Evolutionary conservation across 495 filamentous ascomycete species (phyloP).

Genomic region (Penicillium parvum): DNA sequence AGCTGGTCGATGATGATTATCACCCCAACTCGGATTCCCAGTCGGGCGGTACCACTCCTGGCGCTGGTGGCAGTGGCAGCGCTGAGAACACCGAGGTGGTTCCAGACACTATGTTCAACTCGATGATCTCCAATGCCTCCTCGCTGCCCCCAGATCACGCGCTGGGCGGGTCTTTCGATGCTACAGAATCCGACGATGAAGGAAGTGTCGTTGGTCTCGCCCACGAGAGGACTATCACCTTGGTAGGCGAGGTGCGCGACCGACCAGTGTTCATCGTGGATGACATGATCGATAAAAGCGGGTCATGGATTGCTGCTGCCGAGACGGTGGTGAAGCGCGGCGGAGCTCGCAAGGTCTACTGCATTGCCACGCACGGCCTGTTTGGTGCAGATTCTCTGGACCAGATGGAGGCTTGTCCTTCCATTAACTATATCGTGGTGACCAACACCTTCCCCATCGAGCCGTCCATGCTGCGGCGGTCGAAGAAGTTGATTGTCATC

Average conservation of each 20-base stretch:
- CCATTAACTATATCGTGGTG: slow-evolving; percentile 89
- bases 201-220: slow-evolving; percentile 64
- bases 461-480: slow-evolving; percentile 59
- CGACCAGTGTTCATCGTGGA: slow-evolving; percentile 90
- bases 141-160: slow-evolving; percentile 54
- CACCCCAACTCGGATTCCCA: slow-evolving; percentile 70
- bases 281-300: slow-evolving; percentile 97
- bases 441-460: slow-evolving; percentile 94
- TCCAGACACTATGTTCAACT: slow-evolving; percentile 60
- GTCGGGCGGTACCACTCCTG: slow-evolving; percentile 45
- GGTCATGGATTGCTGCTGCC: slow-evolving; percentile 96
- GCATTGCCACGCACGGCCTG: slow-evolving; percentile 93
- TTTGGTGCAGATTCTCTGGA: slow-evolving; percentile 87
- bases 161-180: slow-evolving; percentile 79
- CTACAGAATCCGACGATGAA: slow-evolving; percentile 80
- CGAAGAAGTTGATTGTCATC: slow-evolving; percentile 82
- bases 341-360: slow-evolving; percentile 88
- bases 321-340: slow-evolving; percentile 95
- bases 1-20: slow-evolving; percentile 92
- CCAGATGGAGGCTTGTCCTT: slow-evolving; percentile 85
- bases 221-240: slow-evolving; percentile 87
- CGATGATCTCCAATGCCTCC: slow-evolving; percentile 59
- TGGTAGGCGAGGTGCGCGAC: slow-evolving; percentile 88
- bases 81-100: slow-evolving; percentile 42
- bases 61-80: slow-evolving; percentile 21